phyloP scores from a whole-genome alignment of 208 protist genomes.

The Naegleria fowleri region DNA sequence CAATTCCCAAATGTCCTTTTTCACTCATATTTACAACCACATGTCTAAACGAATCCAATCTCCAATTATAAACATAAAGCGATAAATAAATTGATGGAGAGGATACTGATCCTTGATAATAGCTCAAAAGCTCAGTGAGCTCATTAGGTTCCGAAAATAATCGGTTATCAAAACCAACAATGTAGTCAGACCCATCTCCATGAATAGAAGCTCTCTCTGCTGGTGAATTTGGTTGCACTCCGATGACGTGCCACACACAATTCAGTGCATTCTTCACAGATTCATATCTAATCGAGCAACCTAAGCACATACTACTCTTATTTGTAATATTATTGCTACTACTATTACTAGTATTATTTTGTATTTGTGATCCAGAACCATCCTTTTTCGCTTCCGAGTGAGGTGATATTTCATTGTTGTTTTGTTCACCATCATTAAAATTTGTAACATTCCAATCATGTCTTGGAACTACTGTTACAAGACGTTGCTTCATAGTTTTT shows the following conservation, averaged over 20 bases:
- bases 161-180: not conserved
- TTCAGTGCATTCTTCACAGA: not conserved
- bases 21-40: not conserved
- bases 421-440: too few relatives aligned
- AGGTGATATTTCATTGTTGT: too few relatives aligned
- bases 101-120: not conserved
- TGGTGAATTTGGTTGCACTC: not conserved
- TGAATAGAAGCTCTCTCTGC: not conserved
- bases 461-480: not conserved
- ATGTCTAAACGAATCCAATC: not conserved
- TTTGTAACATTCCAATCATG: not conserved
- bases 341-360: not conserved
- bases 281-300: conserved; percentile 9
- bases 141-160: not conserved
- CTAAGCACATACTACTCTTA: not conserved
- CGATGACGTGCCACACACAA: not conserved
- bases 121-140: not conserved
- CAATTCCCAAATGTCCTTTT: not conserved
- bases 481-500: not conserved
- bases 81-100: not conserved
- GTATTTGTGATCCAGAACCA: not conserved
- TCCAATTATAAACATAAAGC: not conserved
- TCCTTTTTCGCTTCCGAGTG: too few relatives aligned
- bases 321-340: not conserved
- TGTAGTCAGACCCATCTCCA: not conserved